Evolutionary conservation across 495 filamentous ascomycete genomes (phyloP).

Genomic region (Hapsidospora chrysogenum): DNA sequence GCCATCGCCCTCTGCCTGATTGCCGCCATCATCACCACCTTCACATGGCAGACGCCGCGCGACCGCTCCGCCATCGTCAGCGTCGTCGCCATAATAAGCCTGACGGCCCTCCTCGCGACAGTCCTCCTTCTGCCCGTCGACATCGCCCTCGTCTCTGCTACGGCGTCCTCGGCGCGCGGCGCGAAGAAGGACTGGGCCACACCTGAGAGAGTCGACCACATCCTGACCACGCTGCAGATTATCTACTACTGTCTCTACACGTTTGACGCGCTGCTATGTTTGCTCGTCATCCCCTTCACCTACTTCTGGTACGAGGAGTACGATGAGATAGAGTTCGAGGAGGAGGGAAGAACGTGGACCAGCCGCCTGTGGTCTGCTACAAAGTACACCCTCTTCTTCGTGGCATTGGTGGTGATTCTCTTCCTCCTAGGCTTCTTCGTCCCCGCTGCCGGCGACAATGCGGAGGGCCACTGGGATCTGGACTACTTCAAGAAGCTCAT

Average conservation of each 20-base stretch:
- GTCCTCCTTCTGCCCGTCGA: constrained; percentile 88
- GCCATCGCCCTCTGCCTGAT: constrained; percentile 47
- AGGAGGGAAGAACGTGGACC: constrained; percentile 52
- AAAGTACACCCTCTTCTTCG: constrained; percentile 81
- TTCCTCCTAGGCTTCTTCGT: constrained; percentile 91
- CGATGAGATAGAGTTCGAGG: constrained; percentile 65
- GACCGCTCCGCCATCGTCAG: constrained; percentile 72
- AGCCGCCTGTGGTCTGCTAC: constrained; percentile 61
- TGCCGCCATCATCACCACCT: constrained; percentile 66
- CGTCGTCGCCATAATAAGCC: constrained; percentile 66
- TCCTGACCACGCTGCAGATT: constrained; percentile 62
- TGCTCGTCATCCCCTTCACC: constrained; percentile 81
- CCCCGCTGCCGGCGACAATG: constrained; percentile 49
- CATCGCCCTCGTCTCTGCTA: constrained; percentile 84
- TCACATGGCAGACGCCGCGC: constrained; percentile 69
- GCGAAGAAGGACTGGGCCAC: constrained; percentile 91
- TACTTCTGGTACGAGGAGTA: constrained; percentile 99
- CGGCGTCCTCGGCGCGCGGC: constrained; percentile 55
- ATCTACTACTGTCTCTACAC: constrained; percentile 91
- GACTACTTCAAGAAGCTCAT: constrained; percentile 85
- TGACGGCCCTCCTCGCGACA: constrained; percentile 77
- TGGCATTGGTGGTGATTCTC: constrained; percentile 60
- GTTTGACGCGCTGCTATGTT: constrained; percentile 77
- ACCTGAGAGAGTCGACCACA: constrained; percentile 54
- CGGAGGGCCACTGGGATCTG: constrained; percentile 48